These are phyloP conservation scores for Gossypium rotundifolium DNA, from an alignment of 345 rosid species.

Conservation along the genomic window DNA sequence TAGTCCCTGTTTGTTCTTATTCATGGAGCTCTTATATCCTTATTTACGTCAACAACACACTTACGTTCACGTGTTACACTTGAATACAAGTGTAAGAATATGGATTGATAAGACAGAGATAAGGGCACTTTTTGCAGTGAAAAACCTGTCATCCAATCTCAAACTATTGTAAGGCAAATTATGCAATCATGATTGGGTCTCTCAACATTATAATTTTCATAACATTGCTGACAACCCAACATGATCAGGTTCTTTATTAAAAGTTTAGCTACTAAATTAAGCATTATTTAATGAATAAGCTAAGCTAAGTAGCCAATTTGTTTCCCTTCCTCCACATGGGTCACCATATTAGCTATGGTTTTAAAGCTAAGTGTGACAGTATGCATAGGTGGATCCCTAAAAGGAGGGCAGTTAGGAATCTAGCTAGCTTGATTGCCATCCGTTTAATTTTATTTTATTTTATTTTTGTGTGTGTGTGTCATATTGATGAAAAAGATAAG, in stretches of 20 bases:
- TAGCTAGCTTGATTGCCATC: slow-evolving; percentile 1
- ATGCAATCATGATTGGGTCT: neutral
- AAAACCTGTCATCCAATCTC: neutral
- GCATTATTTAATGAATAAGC: neutral
- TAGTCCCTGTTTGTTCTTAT: neutral
- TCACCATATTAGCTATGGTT: neutral
- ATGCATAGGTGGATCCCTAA: neutral
- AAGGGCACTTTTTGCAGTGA: neutral
- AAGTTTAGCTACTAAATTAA: neutral
- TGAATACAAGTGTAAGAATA: neutral
- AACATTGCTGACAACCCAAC: neutral
- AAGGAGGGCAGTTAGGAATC: neutral
- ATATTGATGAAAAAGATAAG: slow-evolving; percentile 8
- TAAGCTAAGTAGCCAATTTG: neutral
- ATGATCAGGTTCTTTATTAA: neutral
- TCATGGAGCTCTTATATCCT: neutral
- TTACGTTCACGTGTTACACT: neutral
- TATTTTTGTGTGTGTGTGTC: neutral
- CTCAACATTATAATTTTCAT: neutral
- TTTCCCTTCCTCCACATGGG: neutral
- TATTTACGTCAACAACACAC: neutral
- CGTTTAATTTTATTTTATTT: neutral
- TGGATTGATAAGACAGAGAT: neutral
- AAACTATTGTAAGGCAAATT: neutral
- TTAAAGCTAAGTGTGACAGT: slow-evolving; percentile 1